These are phyloP conservation scores for Fraxinus latifolia DNA, from an alignment of 305 asterid species.

Conservation along the genomic window DNA sequence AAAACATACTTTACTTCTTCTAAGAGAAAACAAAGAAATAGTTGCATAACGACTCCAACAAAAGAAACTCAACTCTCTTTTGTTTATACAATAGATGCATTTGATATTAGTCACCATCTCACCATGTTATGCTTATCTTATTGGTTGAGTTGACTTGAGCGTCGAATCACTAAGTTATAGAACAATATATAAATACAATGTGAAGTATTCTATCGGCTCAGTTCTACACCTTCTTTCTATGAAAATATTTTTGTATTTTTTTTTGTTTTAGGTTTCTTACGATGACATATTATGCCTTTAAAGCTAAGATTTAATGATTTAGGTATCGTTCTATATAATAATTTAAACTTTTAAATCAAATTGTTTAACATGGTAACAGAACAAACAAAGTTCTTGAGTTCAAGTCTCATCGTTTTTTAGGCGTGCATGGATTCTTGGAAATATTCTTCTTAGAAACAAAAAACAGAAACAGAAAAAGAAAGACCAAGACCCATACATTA, in stretches of 20 bases:
- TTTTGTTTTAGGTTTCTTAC: neutral
- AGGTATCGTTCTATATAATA: neutral
- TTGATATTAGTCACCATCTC: neutral
- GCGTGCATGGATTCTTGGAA: neutral
- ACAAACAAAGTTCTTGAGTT: too few relatives aligned
- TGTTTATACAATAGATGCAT: neutral
- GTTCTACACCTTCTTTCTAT: neutral
- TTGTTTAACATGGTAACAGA: too few relatives aligned
- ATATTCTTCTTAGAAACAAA: neutral
- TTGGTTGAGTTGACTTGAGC: neutral
- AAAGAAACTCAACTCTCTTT: conserved; percentile 7
- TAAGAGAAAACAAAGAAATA: neutral
- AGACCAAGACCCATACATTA: neutral
- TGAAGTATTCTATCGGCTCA: neutral
- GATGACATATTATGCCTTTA: neutral
- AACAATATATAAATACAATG: neutral
- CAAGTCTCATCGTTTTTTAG: neutral
- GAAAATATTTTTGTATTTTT: too few relatives aligned
- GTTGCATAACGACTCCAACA: conserved; percentile 7
- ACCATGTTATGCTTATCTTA: neutral
- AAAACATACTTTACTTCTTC: neutral
- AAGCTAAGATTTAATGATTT: neutral
- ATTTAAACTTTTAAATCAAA: too few relatives aligned
- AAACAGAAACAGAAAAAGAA: neutral
- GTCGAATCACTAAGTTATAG: neutral